These are phyloP conservation scores for Termitomyces sp. DNA, from an alignment of 768 basidiomycete species.

Conservation along the genomic window DNA sequence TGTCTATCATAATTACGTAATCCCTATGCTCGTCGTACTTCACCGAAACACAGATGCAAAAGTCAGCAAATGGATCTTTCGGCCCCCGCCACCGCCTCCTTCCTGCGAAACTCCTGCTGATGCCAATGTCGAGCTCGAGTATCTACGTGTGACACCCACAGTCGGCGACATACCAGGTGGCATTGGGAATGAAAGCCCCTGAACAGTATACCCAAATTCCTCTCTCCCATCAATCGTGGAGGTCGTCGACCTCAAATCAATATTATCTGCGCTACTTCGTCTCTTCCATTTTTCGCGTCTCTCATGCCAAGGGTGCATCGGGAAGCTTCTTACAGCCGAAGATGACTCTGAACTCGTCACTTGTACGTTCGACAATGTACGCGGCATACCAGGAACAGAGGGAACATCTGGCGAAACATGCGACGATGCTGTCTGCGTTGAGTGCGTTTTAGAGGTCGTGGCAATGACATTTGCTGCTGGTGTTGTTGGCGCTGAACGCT, in stretches of 20 bases:
- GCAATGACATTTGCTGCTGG: not conserved
- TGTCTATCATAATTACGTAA: slow-evolving; percentile 9
- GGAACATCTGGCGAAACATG: not conserved
- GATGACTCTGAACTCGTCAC: not conserved
- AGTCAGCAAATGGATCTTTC: slow-evolving; percentile 5
- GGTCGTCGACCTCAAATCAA: not conserved
- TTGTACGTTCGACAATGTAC: not conserved
- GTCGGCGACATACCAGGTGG: slow-evolving; percentile 7
- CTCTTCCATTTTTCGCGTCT: not conserved
- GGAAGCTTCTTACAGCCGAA: slow-evolving; percentile 1
- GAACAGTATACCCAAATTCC: slow-evolving; percentile 1
- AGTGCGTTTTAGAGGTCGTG: not conserved
- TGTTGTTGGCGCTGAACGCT: not conserved
- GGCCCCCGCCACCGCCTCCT: not conserved
- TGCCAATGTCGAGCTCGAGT: slow-evolving; percentile 10
- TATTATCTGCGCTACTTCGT: not conserved
- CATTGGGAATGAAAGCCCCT: slow-evolving; percentile 7
- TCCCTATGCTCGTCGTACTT: no score
- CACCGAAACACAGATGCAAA: slow-evolving; percentile 12
- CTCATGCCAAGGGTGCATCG: slow-evolving; percentile 15
- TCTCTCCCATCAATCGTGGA: not conserved
- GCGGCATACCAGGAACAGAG: not conserved
- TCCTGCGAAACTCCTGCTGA: slow-evolving; percentile 5
- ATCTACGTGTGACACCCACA: not conserved
- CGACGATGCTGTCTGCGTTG: not conserved